Base-by-base conservation (phyloP, 306 rosid species). In the Trifolium fragiferum region DNA sequence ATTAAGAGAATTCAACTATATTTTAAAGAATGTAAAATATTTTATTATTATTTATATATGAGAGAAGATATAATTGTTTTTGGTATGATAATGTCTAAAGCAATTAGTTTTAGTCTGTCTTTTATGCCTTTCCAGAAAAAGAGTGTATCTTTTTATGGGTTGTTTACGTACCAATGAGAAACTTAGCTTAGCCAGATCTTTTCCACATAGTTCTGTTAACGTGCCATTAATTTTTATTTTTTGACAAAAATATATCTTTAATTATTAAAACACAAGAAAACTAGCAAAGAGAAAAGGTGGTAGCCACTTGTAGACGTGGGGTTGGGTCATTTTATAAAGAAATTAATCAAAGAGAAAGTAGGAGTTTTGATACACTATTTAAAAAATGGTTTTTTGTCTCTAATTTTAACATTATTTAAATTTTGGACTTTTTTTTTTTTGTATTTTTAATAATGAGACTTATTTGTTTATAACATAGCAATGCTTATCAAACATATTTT, bases 31-130 rank as follows among this genome's bases (percentile, higher is more conserved):
- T 35, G 38, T 35, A 8, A 35, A 33, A 33, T 33, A 33, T 32
- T 32, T 32, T 32, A 0, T 32, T 32, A 1, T 33, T 33, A 33
- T 33, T n/a, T n/a, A n/a, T n/a, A n/a, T n/a, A n/a, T n/a, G n/a
- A 35, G 20, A 37, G 41, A 69, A 15, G 6, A 15, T 49, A 53
- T 50, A 51, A 75, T 71, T 40, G 76, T 59, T 75, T 79, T 83
- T 9, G 43, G 68, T 15, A 75, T 79, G 12, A 65, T 66, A 75
- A 75, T 83, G 79, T 75, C 75, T 79, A 67, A 70, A 61, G 21
- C 40, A n/a, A n/a, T 30, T 35, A 69, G 57, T 66, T 77, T 73
- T 68, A 51, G 9, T 35, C 9, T 35, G 38, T 32, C 38, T 0
- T 35, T 35, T 35, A 33, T 35, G 9, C 9, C 9, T 6, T 7